Base-by-base conservation (phyloP, 768 basidiomycete genomes). In the Leccinum disarticulatum region DNA sequence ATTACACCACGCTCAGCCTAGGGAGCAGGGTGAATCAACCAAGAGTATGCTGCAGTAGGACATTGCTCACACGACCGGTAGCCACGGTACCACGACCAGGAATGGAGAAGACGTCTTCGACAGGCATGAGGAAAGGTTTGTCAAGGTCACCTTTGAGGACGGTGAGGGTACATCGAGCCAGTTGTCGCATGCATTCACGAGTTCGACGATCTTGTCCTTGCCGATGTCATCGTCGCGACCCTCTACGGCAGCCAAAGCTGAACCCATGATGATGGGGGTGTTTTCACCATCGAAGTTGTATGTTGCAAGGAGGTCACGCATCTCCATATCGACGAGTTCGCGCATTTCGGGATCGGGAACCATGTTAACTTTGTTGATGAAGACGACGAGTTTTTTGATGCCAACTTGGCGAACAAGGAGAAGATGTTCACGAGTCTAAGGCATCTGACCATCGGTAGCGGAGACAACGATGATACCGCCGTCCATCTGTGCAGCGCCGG, bases 271-370 rank as follows among this genome's bases (percentile, higher is more conserved):
- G 68, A 99, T 98, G n/a, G 97, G 97, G 0, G 97, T 98, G 68
- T 88, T 83, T 75, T 99, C 97, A 56, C 97, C 97, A 68, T 99
- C 97, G 64, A 91, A 99, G 68, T 93, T 91, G 80, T 98, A 98
- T 14, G 86, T 87, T 4, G 86, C 78, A 25, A 99, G 83, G 11
- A 99, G 82, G 71, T 99, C 97, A 60, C 97, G 88, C 88, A 99
- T 99, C 83, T 99, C 97, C 95, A 99, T 98, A 68, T 99, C 97
- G 61, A 99, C 97, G 60, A 99, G 89, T 79, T 97, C 94, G 58
- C 98, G 80, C 95, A 99, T 98, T 82, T 99, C 97, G 6, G 89
- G 86, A 82, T 99, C 97, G 61, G 89, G 85, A 60, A 98, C 91
- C 80, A 89, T 86, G 78, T 99, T 97, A 61, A 99, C 88, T 79